Base-by-base conservation (phyloP, 768 basidiomycete species). In the Cubamyces lactineus region DNA sequence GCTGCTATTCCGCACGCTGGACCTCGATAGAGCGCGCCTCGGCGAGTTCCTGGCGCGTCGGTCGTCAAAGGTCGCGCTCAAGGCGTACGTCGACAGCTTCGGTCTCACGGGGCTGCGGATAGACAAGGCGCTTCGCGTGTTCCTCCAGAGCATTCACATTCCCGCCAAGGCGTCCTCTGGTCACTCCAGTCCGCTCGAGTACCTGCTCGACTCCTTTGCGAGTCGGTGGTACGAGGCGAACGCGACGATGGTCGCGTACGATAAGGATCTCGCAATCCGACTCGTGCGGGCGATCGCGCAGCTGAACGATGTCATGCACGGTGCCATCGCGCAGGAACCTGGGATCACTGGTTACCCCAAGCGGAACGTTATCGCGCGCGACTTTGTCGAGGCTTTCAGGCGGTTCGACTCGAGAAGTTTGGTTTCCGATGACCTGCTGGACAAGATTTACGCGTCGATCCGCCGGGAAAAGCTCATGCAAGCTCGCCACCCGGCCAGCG, bases 141-240 rank as follows among this genome's bases (percentile, higher is more conserved):
- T 98, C 79, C 77, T 98, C 61, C 85, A 93, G 68, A 88, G 94
- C 7, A 73, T 98, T 40, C 81, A 90, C 67, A 69, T 89, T n/a
- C 85, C 87, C 7, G 69, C 77, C 28, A 80, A 82, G 40, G 61
- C 74, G 69, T 19, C 71, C 16, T 66, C 76, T 16, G 75, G 78
- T 51, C 74, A 75, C 55, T 71, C 77, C 45, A 75, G 71, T 50
- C 75, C 83, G 5, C 73, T 88, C 34, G 92, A 95, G 65, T 81
- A 87, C 66, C 78, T 97, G 2, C 80, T 98, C 30, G 87, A 92
- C 68, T 84, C 88, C 11, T 94, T 99, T 71, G 91, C 94, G 15
- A 82, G 84, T 66, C 84, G 91, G 28, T 98, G 95, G 92, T 92
- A 92, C 68, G 91, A 94, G 62, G 89, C 92, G 19, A 98, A 99